Evolutionary conservation across 257 asterid species (phyloP).

Genomic region (Misopates orontium): DNA sequence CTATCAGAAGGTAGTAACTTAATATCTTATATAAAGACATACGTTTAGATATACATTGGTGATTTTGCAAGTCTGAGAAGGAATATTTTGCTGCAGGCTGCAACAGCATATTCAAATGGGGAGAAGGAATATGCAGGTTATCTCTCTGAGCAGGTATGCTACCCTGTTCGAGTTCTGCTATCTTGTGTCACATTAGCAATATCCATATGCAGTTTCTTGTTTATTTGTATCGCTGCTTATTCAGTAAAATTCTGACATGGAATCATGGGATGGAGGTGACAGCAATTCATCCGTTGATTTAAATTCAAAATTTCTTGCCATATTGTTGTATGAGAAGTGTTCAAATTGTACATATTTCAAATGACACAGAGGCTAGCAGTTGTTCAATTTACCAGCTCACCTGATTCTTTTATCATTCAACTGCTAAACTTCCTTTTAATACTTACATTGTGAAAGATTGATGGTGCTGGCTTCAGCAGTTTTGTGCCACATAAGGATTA

Average conservation of each 20-base stretch:
- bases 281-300: neutral
- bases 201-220: neutral
- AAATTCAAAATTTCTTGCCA: neutral
- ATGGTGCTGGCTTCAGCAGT: neutral
- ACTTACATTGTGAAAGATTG: no score
- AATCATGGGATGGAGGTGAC: neutral
- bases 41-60: constrained; percentile 5
- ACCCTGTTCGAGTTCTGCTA: constrained; percentile 16
- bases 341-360: neutral
- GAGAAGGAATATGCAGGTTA: constrained; percentile 69
- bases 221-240: neutral
- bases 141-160: constrained; percentile 79
- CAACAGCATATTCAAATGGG: constrained; percentile 82
- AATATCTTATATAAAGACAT: constrained; percentile 8
- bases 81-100: constrained; percentile 61
- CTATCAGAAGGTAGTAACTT: constrained; percentile 67
- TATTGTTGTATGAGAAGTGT: neutral
- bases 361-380: neutral
- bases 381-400: neutral
- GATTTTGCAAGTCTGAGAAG: constrained; percentile 30
- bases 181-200: constrained; percentile 14
- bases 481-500: neutral
- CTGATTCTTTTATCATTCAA: neutral
- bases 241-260: constrained; percentile 1
- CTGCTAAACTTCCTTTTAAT: neutral